These are phyloP conservation scores for Pseudopyrenochaeta lycopersici DNA, from an alignment of 2,329 filamentous ascomycete genomes.

Conservation along the genomic window DNA sequence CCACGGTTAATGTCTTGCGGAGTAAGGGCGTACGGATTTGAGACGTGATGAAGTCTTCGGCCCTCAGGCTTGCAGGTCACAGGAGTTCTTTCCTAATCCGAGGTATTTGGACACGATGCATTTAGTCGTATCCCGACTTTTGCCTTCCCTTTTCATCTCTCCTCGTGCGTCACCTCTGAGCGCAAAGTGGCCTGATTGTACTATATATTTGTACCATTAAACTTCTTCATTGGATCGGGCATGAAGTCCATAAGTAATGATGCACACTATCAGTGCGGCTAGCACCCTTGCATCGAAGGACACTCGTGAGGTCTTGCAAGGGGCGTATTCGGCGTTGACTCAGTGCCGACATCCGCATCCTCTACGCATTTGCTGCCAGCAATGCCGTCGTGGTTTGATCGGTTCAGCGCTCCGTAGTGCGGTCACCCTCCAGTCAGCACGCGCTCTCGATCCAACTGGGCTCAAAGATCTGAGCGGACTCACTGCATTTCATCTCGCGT, in stretches of 20 bases:
- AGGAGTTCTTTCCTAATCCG: neutral
- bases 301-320: neutral
- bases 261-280: neutral
- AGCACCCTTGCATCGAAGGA: neutral
- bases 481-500: neutral
- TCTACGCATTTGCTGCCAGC: neutral
- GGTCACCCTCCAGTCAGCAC: neutral
- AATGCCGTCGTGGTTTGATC: constrained; percentile 5
- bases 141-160: too few species aligned
- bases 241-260: neutral
- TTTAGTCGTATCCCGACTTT: neutral
- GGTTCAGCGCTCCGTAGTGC: constrained; percentile 1
- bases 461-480: neutral
- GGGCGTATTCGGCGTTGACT: neutral
- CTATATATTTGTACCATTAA: neutral
- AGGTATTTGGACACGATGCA: neutral
- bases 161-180: too few species aligned
- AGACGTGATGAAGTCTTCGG: neutral
- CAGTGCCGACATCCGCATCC: neutral
- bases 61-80: too few species aligned
- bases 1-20: constrained; percentile 81
- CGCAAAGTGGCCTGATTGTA: too few species aligned
- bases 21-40: constrained; percentile 83
- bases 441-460: neutral
- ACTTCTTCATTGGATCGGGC: neutral